Evolutionary conservation across 139 green algal species (phyloP), one percentile per base, ranked within the genome.

Genomic region (Yamagishiella unicocca): DNA sequence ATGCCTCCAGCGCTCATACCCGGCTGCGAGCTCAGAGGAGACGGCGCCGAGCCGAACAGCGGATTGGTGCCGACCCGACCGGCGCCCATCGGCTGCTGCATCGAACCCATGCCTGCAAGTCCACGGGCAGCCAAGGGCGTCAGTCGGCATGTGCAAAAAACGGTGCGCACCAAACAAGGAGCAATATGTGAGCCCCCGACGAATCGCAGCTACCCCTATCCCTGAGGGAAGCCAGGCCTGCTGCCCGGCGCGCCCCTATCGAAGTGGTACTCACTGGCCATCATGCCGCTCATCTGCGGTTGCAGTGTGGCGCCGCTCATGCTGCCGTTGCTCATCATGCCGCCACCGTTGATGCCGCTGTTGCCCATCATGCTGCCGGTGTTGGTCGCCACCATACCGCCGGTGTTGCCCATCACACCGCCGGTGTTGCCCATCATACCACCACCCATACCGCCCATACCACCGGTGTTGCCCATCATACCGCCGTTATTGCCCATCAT

Each of bases 21-120:
- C 0, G 87, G 87, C 77, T 89, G 83, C 24, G 74, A 87, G 66
- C 25, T 58, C 9, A 91, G 54, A 1, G 88, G 88, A 29, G 88
- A 91, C 27, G 88, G 83, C 29, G 79, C 53, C 31, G 79, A 24
- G 79, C 38, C 38, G 78, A 81, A 90, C 29, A 91, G 78, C 42
- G 88, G 88, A 67, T 90, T 90, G 77, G 67, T 81, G 66, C 82
- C 82, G 45, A 87, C 46, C 46, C 67, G 54, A 14, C 21, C 31
- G 38, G 21, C 6, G 19, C n/a, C 43, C 33, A 33, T 46, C 33
- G 33, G 17, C 66, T 38, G 35, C 22, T 17, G 33, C 66, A 77
- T 64, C 50, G 42, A 35, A 64, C 37, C n/a, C 73, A 84, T 70
- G 62, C 54, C 64, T 53, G n/a, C n/a, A n/a, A n/a, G n/a, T n/a